A percentile compares a stretch with the other conserved stretches of the same genome.
Evolutionary conservation across 805 yeast genomes (phyloP).

Genomic region (Teunomyces gatunensis): DNA sequence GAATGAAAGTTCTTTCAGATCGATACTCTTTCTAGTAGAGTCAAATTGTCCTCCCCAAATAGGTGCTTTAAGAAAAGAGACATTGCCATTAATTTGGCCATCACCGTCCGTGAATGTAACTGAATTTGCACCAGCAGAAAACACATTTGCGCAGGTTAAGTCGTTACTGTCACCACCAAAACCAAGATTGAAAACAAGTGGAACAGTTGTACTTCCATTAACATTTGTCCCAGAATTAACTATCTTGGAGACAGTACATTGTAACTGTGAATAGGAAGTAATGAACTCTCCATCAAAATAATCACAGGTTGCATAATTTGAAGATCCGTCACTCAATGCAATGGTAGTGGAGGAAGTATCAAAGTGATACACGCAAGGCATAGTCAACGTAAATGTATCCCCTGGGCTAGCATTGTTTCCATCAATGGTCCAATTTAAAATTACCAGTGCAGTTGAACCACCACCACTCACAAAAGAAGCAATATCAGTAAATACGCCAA

Average conservation of each 20-base stretch:
- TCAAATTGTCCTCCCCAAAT: too few species aligned
- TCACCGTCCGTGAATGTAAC: slow-evolving; percentile 17
- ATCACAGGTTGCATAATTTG: slow-evolving; percentile 10
- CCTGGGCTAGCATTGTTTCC: slow-evolving; percentile 16
- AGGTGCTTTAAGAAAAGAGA: too few species aligned
- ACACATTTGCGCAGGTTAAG: slow-evolving; percentile 7
- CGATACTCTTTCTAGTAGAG: too few species aligned
- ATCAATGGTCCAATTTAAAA: slow-evolving; percentile 18
- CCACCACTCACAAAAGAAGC: too few species aligned
- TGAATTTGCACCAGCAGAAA: slow-evolving; percentile 11
- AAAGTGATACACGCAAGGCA: slow-evolving; percentile 28
- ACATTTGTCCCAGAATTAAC: slow-evolving; percentile 13
- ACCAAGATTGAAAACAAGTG: slow-evolving; percentile 18
- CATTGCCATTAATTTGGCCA: slow-evolving; percentile 4
- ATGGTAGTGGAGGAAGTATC: slow-evolving; percentile 11
- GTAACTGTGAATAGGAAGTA: slow-evolving; percentile 8
- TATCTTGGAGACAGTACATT: slow-evolving; percentile 16
- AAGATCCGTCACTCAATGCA: slow-evolving; percentile 5
- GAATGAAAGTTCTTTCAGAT: too few species aligned
- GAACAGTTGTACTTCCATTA: slow-evolving; percentile 14
- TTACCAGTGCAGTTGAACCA: too few species aligned
- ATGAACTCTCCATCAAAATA: slow-evolving; percentile 6
- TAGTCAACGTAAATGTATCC: slow-evolving; percentile 24
- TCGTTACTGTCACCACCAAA: slow-evolving; percentile 12
- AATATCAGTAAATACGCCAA: too few species aligned